Evolutionary conservation across 1,139 yeast genomes (phyloP).

Genomic region (Pneumocystis sp.): DNA sequence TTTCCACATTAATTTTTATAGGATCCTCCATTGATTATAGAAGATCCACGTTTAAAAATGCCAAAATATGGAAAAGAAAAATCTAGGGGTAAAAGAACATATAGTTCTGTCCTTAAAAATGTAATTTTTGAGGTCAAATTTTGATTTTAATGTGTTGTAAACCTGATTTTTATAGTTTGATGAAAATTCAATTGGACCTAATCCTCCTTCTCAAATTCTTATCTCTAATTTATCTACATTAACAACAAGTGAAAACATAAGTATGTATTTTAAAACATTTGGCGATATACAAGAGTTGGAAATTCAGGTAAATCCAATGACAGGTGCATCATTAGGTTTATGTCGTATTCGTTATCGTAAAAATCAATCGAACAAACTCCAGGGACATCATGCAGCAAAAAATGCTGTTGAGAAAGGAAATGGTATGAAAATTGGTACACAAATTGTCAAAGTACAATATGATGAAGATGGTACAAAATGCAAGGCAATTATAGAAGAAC

Average conservation of each 20-base stretch:
- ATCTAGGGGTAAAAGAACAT: conserved; percentile 16
- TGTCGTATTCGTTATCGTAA: conserved; percentile 41
- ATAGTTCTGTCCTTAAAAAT: conserved; percentile 20
- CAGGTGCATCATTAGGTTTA: conserved; percentile 70
- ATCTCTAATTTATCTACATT: conserved; percentile 47
- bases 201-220: conserved; percentile 56
- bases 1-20: neutral
- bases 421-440: conserved; percentile 25
- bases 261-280: conserved; percentile 42
- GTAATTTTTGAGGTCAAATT: conserved; percentile 7
- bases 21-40: neutral
- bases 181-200: conserved; percentile 57
- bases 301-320: conserved; percentile 52
- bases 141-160: conserved; percentile 13
- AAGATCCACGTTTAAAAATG: conserved; percentile 31
- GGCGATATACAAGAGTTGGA: conserved; percentile 49
- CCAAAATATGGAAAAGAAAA: conserved; percentile 35
- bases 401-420: conserved; percentile 27
- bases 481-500: conserved; percentile 17
- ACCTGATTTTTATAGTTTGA: conserved; percentile 33
- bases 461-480: conserved; percentile 24
- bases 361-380: conserved; percentile 16
- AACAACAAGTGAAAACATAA: conserved; percentile 30
- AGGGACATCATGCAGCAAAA: conserved; percentile 37
- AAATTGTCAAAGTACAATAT: conserved; percentile 21